These are phyloP conservation scores for Pichia scutulata DNA, from an alignment of 805 yeast genomes.

Conservation along the genomic window DNA sequence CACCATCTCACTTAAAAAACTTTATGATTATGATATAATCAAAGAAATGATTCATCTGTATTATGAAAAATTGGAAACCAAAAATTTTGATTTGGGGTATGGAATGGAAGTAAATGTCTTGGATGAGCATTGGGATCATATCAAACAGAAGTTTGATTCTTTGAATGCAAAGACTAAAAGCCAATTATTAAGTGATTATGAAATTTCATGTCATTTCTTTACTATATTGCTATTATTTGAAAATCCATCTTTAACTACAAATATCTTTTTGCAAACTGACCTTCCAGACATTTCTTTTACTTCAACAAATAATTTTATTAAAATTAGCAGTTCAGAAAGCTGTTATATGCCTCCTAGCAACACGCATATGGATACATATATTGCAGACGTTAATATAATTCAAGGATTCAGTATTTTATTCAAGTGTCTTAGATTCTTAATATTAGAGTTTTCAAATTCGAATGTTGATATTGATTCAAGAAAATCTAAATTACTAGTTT, in stretches of 20 bases:
- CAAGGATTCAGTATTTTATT: background rate
- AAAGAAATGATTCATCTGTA: background rate
- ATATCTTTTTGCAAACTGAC: background rate
- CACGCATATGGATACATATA: background rate
- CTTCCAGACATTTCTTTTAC: background rate
- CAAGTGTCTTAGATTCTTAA: background rate
- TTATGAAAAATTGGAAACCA: background rate
- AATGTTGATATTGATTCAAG: background rate
- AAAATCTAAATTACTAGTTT: background rate
- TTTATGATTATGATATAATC: background rate
- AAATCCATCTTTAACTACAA: background rate
- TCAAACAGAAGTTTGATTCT: background rate
- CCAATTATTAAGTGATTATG: background rate
- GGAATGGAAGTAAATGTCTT: background rate
- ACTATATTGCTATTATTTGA: background rate
- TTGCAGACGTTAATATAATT: background rate
- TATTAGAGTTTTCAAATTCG: background rate
- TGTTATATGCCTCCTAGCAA: no score
- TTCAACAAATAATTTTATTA: background rate
- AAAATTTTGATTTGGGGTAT: background rate
- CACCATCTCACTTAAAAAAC: background rate
- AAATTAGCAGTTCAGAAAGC: background rate
- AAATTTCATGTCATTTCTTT: background rate
- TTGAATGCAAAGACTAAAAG: background rate
- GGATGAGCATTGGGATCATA: background rate